Evolutionary conservation across 2,329 filamentous ascomycete species (phyloP), one percentile per base, ranked within the genome.

Genomic region (Juglanconis juglandina): DNA sequence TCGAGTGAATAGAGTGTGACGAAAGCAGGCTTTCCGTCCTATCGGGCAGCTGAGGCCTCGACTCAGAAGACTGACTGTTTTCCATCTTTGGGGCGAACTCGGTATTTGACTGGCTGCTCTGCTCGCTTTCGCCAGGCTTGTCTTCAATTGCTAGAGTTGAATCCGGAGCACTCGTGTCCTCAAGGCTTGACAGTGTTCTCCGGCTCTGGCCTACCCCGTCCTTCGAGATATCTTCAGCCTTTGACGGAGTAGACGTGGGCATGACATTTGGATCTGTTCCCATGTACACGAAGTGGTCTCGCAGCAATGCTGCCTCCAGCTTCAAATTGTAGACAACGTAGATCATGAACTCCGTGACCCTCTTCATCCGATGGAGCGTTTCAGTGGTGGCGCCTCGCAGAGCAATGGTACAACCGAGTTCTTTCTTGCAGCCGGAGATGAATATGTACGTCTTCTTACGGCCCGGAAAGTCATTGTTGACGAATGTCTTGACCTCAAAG

Each of bases 281-380:
- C 59, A 64, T 62, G 6, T 64, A 60, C 11, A 64, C 54, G 67
- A 92, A 96, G 68, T 96, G 93, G 72, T 99, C 95, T 56, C 91
- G 85, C 83, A 99, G 91, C 50, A 99, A 79, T 67, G 91, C 96
- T 1, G 95, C 96, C 75, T 99, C 95, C 13, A 99, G 82, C 71
- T 96, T 96, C 56, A 99, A 81, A 68, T 97, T 99, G 75, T 99
- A 99, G 11, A 98, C 93, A 24, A 99, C 96, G 67, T 98, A 99
- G 42, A 96, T 90, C 94, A 99, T 97, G 71, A 99, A 98, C 71
- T 99, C 95, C 10, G 94, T 95, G 66, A 99, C 95, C 56, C 87
- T 85, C 75, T 99, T 99, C 73, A 99, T 87, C 67, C 87, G 90
- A 1, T 86, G 80, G 17, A 99, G 81, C 0, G 87, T 80, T 52